phyloP scores from a whole-genome alignment of 257 asterid genomes.

The Capsicum rhomboideum region DNA sequence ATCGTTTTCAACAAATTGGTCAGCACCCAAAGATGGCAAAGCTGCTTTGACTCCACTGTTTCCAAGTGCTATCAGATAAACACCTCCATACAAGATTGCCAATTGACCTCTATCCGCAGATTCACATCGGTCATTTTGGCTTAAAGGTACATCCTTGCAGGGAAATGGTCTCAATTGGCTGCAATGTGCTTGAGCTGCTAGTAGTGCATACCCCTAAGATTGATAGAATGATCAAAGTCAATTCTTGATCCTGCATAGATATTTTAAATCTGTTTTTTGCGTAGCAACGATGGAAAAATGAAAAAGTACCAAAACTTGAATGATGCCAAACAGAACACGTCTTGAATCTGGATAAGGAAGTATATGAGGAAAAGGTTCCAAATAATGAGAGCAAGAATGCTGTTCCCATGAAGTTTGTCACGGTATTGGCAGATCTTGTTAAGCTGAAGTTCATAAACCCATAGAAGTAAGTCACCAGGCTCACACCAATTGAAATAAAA shows the following conservation, averaged over 20 bases:
- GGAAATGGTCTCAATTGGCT: slow-evolving; percentile 52
- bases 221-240: background rate
- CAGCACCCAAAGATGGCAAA: slow-evolving; percentile 71
- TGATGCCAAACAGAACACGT: slow-evolving; percentile 37
- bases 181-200: slow-evolving; percentile 65
- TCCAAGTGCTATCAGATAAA: slow-evolving; percentile 59
- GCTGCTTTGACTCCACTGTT: slow-evolving; percentile 60
- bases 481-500: slow-evolving; percentile 46
- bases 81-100: slow-evolving; percentile 42
- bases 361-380: slow-evolving; percentile 59
- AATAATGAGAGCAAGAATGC: slow-evolving; percentile 43
- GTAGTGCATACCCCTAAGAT: slow-evolving; percentile 48
- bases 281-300: background rate
- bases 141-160: slow-evolving; percentile 37
- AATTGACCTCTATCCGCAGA: slow-evolving; percentile 31
- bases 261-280: background rate
- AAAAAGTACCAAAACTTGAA: slow-evolving; percentile 37
- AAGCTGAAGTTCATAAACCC: slow-evolving; percentile 54
- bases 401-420: slow-evolving; percentile 60
- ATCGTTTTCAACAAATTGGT: slow-evolving; percentile 56
- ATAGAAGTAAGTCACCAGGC: slow-evolving; percentile 55
- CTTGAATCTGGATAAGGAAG: slow-evolving; percentile 44
- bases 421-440: slow-evolving; percentile 47
- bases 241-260: background rate
- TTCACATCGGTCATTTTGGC: slow-evolving; percentile 26